Conservation (phyloP, 2,329 filamentous ascomycete species). For the Cercospora nicotianae region DNA sequence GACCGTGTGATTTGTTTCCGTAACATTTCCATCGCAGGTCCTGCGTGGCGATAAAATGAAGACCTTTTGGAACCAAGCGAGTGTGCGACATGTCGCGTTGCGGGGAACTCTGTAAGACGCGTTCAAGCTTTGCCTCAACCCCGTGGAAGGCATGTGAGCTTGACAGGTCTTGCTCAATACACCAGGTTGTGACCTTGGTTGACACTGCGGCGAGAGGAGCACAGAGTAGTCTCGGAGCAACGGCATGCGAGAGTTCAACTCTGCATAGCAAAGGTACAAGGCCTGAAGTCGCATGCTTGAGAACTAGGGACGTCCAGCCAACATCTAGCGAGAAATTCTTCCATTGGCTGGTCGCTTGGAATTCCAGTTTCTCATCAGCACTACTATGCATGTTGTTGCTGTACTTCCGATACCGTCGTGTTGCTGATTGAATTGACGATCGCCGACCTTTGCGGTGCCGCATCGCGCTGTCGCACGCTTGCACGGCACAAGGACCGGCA, state of each 20-base stretch:
- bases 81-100: not conserved
- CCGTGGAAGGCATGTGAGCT: not conserved
- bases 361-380: not conserved
- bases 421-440: not conserved
- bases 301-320: not conserved
- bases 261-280: not conserved
- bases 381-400: not conserved
- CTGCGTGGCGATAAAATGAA: no score
- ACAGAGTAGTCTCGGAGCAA: not conserved
- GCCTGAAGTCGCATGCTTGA: not conserved
- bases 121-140: not conserved
- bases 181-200: not conserved
- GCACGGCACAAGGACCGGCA: not conserved
- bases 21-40: not conserved
- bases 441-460: not conserved
- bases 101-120: not conserved
- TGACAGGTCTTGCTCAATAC: not conserved
- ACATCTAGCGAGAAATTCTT: not conserved
- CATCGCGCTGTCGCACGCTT: not conserved
- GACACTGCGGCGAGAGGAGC: not conserved
- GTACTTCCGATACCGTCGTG: not conserved
- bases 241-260: constrained; percentile 6
- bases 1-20: not conserved
- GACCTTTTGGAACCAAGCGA: no score
- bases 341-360: not conserved